Base-by-base conservation (phyloP, 192 early-diverging fungal genomes). In the Umbelopsis sp. region DNA sequence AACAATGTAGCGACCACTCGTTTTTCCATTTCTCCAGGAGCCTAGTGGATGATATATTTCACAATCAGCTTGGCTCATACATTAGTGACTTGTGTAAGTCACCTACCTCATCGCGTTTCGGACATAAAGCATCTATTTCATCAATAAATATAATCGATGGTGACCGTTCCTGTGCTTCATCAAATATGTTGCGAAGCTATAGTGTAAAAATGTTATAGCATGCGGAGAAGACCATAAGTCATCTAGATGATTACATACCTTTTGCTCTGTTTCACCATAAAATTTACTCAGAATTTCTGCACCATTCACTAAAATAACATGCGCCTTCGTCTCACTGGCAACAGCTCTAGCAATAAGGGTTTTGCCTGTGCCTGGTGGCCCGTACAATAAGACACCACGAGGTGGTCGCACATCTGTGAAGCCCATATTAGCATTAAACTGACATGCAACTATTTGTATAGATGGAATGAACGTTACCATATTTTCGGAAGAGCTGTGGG, bases 361-460 rank as follows among this genome's bases (percentile, higher is more conserved):
- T 78, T 98, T 98, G n/a, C 96, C 96, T 8, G 96, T 97, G 9
- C 96, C 96, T 29, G 96, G 94, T 41, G 94, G 95, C 0, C 96
- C 96, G 78, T 85, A 91, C 8, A 98, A 76, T n/a, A 98, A 80
- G 0, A 97, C 85, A 16, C 96, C 97, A 45, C 92, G 91, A 17
- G 98, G 97, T n/a, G 96, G 94, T 52, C 84, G 82, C 11, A 98
- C 84, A 1, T 92, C 90, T 83, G 74, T 45, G n/a, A n/a, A 49
- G n/a, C 26, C 67, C n/a, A n/a, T 31, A 26, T 20, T 10, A 45
- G 29, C 29, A 16, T 24, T 69, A 17, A 72, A 68, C 20, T 74
- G 1, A 17, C 4, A 69, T 34, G 1, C 4, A 0, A 31, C 21
- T 68, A 21, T 29, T 20, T 4, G 1, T 45, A 3, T 12, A 34